Conservation (phyloP, 257 asterid genomes). For the Capsicum chinense region DNA sequence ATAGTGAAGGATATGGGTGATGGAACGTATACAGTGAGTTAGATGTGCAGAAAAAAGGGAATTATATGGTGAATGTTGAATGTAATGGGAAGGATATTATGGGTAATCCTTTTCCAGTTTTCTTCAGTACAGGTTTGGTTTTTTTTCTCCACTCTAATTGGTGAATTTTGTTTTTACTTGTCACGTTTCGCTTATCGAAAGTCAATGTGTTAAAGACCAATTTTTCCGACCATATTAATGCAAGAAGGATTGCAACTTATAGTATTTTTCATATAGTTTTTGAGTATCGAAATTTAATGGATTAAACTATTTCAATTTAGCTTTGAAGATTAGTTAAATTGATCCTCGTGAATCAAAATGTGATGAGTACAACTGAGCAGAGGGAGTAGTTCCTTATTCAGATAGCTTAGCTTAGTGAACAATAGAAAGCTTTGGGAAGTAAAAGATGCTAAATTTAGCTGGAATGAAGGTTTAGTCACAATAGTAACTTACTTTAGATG, state of each 20-base stretch:
- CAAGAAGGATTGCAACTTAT: too few species aligned
- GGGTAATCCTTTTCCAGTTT: conserved; percentile 99
- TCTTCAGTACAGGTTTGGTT: conserved; percentile 88
- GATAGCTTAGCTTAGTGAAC: too few species aligned
- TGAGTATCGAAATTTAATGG: too few species aligned
- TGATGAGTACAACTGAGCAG: too few species aligned
- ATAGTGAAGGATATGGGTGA: conserved; percentile 92
- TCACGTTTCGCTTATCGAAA: too few species aligned
- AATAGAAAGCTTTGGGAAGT: background rate
- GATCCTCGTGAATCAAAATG: too few species aligned
- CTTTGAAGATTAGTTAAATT: background rate
- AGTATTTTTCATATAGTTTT: too few species aligned
- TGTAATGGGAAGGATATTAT: conserved; percentile 89
- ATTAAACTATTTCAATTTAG: too few species aligned
- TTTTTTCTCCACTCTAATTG: background rate
- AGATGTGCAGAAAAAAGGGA: conserved; percentile 91
- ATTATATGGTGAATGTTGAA: conserved; percentile 93
- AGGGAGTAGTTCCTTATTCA: too few species aligned
- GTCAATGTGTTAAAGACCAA: too few species aligned
- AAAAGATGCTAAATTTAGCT: background rate
- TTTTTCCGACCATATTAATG: too few species aligned
- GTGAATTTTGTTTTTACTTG: background rate
- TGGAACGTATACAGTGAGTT: conserved; percentile 85
- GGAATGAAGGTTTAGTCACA: background rate
- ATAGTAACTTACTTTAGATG: background rate